Evolutionary conservation across 192 early-diverging fungal genomes (phyloP).

Genomic region (Jimgerdemannia flammicorona): DNA sequence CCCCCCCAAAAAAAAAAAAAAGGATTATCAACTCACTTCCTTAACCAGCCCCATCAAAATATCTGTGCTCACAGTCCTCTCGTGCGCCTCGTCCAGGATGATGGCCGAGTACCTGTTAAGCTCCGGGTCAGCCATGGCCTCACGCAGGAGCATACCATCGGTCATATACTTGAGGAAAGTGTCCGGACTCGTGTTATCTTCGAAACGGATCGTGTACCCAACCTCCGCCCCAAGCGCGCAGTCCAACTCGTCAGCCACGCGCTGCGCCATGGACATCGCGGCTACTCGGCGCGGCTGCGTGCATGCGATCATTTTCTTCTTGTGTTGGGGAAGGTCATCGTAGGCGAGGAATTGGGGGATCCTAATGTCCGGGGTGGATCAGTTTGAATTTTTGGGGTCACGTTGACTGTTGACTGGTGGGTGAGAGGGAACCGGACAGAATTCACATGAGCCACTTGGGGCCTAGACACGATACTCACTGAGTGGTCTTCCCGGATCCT

Average conservation of each 20-base stretch:
- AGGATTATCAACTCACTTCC: slow-evolving; percentile 55
- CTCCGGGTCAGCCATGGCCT: slow-evolving; percentile 95
- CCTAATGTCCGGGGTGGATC: no score
- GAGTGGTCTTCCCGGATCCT: slow-evolving; percentile 99
- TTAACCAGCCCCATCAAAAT: slow-evolving; percentile 98
- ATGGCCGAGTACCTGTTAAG: slow-evolving; percentile 89
- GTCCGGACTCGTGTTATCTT: slow-evolving; percentile 84
- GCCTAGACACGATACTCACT: slow-evolving; percentile 47
- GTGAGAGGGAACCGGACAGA: slow-evolving; percentile 8
- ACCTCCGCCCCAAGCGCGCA: slow-evolving; percentile 90
- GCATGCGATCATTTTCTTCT: slow-evolving; percentile 93
- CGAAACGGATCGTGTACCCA: slow-evolving; percentile 98
- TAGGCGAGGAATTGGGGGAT: no score
- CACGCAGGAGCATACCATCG: slow-evolving; percentile 98
- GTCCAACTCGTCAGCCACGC: slow-evolving; percentile 97
- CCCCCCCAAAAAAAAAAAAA: no score
- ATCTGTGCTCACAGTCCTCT: slow-evolving; percentile 93
- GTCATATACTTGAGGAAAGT: slow-evolving; percentile 98
- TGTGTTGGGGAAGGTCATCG: slow-evolving; percentile 86
- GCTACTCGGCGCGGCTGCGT: slow-evolving; percentile 99
- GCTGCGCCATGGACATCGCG: slow-evolving; percentile 97
- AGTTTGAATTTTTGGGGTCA: no score
- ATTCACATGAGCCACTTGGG: slow-evolving; percentile 61
- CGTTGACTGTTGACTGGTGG: no score
- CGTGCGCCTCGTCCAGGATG: slow-evolving; percentile 98